These are phyloP conservation scores for Citeromyces nyonsensis DNA, from an alignment of 805 yeast species.

Conservation along the genomic window DNA sequence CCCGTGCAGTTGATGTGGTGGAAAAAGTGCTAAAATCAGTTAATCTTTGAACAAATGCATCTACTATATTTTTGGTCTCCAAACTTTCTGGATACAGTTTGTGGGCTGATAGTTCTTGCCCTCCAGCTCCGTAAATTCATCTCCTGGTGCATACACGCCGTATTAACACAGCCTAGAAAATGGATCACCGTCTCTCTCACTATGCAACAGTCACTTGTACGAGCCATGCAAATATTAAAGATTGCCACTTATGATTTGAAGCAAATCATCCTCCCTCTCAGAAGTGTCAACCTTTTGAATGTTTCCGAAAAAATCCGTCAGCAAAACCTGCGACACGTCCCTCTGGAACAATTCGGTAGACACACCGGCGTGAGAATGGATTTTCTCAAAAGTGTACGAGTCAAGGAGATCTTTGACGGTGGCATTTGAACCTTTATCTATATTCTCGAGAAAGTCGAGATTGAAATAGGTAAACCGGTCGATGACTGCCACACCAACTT, in stretches of 20 bases:
- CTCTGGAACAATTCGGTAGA: slow-evolving; percentile 65
- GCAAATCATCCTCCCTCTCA: slow-evolving; percentile 31
- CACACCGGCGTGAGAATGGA: slow-evolving; percentile 91
- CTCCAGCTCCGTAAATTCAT: no score
- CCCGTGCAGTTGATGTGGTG: no score
- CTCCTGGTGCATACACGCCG: no score
- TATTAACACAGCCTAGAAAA: no score
- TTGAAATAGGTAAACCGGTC: slow-evolving; percentile 92
- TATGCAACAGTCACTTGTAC: no score
- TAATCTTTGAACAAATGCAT: no score
- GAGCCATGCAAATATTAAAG: no score
- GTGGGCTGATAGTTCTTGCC: no score
- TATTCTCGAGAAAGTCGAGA: slow-evolving; percentile 69
- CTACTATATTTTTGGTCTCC: no score
- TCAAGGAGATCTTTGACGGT: slow-evolving; percentile 79
- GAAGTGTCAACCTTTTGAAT: slow-evolving; percentile 62
- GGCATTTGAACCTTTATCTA: slow-evolving; percentile 57
- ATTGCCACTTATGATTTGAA: slow-evolving; percentile 5
- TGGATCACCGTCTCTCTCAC: no score
- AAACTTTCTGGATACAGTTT: no score
- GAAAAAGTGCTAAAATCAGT: no score
- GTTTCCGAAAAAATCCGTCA: slow-evolving; percentile 92
- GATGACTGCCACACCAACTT: slow-evolving; percentile 94
- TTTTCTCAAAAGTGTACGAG: slow-evolving; percentile 68
- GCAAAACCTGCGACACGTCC: slow-evolving; percentile 47